phyloP scores from a whole-genome alignment of 2,329 filamentous ascomycete species.

The Cadophora sp. region DNA sequence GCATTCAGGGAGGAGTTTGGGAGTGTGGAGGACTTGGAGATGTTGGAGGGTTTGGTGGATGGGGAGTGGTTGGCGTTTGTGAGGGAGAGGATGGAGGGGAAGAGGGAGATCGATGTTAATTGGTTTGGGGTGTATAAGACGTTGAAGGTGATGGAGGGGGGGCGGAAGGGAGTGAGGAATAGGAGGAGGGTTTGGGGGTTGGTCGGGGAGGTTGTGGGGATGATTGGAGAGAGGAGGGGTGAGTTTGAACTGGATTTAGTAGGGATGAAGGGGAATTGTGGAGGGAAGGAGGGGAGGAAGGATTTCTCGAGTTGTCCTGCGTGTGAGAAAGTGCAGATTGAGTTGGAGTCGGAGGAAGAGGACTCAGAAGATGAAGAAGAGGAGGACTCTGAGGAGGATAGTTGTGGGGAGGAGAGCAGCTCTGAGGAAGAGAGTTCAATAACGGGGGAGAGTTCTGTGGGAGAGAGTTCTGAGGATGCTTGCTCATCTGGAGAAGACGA shows the following conservation, averaged over 20 bases:
- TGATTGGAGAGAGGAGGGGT: constrained; percentile 6
- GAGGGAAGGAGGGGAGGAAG: background rate
- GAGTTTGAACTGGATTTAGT: background rate
- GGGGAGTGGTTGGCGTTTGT: background rate
- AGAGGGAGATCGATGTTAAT: constrained; percentile 13
- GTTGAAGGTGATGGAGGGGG: constrained; percentile 18
- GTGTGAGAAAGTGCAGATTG: constrained; percentile 3
- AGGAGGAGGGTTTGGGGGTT: constrained; percentile 20
- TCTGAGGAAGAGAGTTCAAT: background rate
- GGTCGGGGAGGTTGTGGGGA: constrained; percentile 16
- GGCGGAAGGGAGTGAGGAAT: constrained; percentile 18
- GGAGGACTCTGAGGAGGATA: background rate
- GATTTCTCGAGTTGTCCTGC: background rate
- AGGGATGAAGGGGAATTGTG: background rate
- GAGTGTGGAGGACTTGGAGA: background rate
- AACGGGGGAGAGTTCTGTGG: background rate
- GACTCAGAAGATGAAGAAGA: background rate
- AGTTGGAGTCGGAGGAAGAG: background rate
- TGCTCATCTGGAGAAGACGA: background rate
- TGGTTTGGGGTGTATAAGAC: constrained; percentile 23
- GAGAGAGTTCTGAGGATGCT: background rate
- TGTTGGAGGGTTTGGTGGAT: background rate
- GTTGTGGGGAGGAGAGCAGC: background rate
- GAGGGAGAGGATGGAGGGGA: constrained; percentile 16
- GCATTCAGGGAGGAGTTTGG: constrained; percentile 6